Evolutionary conservation across 148 eudicot species (phyloP).

Genomic region (Camellia sinensis): DNA sequence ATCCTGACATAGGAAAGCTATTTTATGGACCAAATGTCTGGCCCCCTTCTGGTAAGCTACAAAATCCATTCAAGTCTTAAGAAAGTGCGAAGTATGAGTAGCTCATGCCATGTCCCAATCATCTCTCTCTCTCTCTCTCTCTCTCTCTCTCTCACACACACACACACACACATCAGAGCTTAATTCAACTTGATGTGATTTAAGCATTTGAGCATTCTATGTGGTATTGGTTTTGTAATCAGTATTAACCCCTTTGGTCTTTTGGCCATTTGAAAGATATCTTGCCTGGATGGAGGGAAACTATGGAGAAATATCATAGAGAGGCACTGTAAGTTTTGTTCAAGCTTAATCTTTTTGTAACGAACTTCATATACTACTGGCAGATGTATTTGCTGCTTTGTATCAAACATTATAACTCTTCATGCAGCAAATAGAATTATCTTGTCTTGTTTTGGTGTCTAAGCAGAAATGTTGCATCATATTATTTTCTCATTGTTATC

Average conservation of each 20-base stretch:
- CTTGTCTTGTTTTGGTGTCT: neutral
- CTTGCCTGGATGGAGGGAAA: conserved; percentile 83
- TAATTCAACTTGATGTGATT: neutral
- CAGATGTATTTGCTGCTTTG: neutral
- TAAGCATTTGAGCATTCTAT: neutral
- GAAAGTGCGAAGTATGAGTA: neutral
- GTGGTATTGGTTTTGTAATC: neutral
- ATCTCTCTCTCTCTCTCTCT: neutral
- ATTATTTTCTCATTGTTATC: neutral
- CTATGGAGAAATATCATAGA: conserved; percentile 83
- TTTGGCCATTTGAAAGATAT: conserved; percentile 42
- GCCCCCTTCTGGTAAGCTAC: conserved; percentile 71
- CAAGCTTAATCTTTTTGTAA: neutral
- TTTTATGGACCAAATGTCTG: conserved; percentile 82
- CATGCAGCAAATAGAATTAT: neutral
- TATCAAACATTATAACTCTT: neutral
- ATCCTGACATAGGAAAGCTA: conserved; percentile 66
- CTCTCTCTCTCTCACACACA: neutral
- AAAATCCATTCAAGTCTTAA: neutral
- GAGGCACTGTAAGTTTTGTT: conserved; percentile 73
- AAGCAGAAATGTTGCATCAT: neutral
- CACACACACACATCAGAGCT: neutral
- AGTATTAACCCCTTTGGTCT: neutral
- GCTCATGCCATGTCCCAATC: neutral
- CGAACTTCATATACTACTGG: neutral